Percentiles rank a stretch among this genome's conserved stretches.
phyloP scores from a whole-genome alignment of 2,329 filamentous ascomycete genomes.

The Alternaria conjuncta region DNA sequence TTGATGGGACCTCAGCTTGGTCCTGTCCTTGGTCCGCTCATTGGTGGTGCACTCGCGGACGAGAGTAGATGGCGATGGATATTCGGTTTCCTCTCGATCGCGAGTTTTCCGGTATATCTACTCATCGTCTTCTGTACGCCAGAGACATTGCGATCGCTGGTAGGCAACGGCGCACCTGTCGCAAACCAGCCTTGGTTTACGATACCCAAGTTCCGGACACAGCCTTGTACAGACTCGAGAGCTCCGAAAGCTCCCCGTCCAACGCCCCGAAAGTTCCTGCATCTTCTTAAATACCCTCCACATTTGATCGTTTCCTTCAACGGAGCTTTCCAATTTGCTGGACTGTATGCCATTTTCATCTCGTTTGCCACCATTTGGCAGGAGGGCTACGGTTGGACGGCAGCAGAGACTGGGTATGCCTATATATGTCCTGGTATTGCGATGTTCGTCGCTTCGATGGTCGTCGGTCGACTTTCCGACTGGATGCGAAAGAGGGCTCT shows the following conservation, averaged over 20 bases:
- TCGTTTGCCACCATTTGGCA: slow-evolving; percentile 33
- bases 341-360: slow-evolving; percentile 36
- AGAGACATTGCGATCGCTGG: slow-evolving; percentile 55
- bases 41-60: slow-evolving; percentile 51
- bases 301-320: slow-evolving; percentile 40
- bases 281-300: slow-evolving; percentile 35
- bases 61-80: slow-evolving; percentile 53
- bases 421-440: slow-evolving; percentile 47
- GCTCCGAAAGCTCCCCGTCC: slow-evolving; percentile 31
- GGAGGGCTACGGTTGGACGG: slow-evolving; percentile 45
- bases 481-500: slow-evolving; percentile 39
- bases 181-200: slow-evolving; percentile 33
- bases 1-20: slow-evolving; percentile 55
- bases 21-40: slow-evolving; percentile 53
- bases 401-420: slow-evolving; percentile 44
- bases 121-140: slow-evolving; percentile 51
- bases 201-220: slow-evolving; percentile 33
- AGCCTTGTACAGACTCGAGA: slow-evolving; percentile 23
- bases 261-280: slow-evolving; percentile 30
- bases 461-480: slow-evolving; percentile 51
- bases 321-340: slow-evolving; percentile 36
- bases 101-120: slow-evolving; percentile 34
- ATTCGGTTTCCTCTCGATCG: slow-evolving; percentile 49
- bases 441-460: slow-evolving; percentile 46
- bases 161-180: slow-evolving; percentile 52